Evolutionary conservation across 1,139 yeast species (phyloP).

Genomic region (Hansenula lynferdii): DNA sequence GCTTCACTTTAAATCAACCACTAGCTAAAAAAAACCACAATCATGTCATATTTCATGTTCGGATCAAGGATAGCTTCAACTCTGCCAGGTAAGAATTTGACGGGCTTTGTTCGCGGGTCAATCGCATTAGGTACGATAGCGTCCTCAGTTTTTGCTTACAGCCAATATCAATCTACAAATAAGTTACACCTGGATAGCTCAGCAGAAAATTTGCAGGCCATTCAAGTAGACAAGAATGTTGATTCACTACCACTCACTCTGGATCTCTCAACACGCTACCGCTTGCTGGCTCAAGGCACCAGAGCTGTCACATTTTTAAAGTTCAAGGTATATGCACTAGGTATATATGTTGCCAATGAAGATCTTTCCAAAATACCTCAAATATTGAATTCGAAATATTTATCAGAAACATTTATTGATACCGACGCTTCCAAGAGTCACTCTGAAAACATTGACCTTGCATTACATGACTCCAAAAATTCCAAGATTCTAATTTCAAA

Average conservation of each 20-base stretch:
- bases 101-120: not conserved
- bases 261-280: slow-evolving; percentile 10
- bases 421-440: slow-evolving; percentile 27
- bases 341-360: slow-evolving; percentile 62
- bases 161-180: not conserved
- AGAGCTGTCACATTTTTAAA: slow-evolving; percentile 76
- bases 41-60: too few species aligned
- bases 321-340: slow-evolving; percentile 86
- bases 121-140: not conserved
- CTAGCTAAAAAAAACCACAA: too few species aligned
- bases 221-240: slow-evolving; percentile 19
- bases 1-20: too few species aligned
- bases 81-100: too few species aligned
- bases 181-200: not conserved
- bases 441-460: slow-evolving; percentile 47
- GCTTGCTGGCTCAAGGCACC: slow-evolving; percentile 70
- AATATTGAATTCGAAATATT: slow-evolving; percentile 38
- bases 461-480: slow-evolving; percentile 52
- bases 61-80: not conserved
- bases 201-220: not conserved
- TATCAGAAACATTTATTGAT: slow-evolving; percentile 30
- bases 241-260: slow-evolving; percentile 18
- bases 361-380: slow-evolving; percentile 45
- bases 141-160: not conserved
- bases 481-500: slow-evolving; percentile 50